phyloP scores from a whole-genome alignment of 2,329 filamentous ascomycete species.

The Xylaria sp. region DNA sequence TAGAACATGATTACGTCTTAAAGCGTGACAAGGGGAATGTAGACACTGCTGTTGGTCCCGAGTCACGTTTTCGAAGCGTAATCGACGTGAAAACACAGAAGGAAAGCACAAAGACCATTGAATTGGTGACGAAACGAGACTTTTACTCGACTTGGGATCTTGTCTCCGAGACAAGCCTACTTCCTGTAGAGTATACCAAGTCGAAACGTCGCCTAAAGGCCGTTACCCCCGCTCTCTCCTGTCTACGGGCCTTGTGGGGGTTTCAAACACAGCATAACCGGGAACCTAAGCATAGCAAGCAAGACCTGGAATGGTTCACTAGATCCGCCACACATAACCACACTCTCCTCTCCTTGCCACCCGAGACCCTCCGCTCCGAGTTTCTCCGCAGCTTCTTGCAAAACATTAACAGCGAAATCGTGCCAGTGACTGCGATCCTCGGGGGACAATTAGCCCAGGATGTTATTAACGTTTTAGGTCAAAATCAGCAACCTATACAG shows the following conservation, averaged over 20 bases:
- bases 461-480: constrained; percentile 93
- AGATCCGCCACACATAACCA: constrained; percentile 81
- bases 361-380: constrained; percentile 73
- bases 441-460: constrained; percentile 94
- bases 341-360: constrained; percentile 75
- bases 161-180: constrained; percentile 79
- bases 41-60: constrained; percentile 67
- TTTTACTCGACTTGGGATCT: constrained; percentile 88
- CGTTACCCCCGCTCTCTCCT: constrained; percentile 87
- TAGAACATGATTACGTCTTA: constrained; percentile 89
- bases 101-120: constrained; percentile 76
- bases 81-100: constrained; percentile 76
- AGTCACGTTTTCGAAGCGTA: constrained; percentile 82
- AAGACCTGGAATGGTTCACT: constrained; percentile 82
- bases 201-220: constrained; percentile 76
- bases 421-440: constrained; percentile 87
- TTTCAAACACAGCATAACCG: constrained; percentile 73
- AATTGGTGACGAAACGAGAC: constrained; percentile 92
- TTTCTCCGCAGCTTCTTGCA: constrained; percentile 87
- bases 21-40: constrained; percentile 86
- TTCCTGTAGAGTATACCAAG: constrained; percentile 76
- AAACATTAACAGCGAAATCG: constrained; percentile 85
- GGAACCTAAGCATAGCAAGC: constrained; percentile 65
- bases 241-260: constrained; percentile 89
- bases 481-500: constrained; percentile 93